A percentile compares a stretch with the other conserved stretches of the same genome.
phyloP scores from a whole-genome alignment of 164 flowering plant species.

The Vitis rotundifolia region DNA sequence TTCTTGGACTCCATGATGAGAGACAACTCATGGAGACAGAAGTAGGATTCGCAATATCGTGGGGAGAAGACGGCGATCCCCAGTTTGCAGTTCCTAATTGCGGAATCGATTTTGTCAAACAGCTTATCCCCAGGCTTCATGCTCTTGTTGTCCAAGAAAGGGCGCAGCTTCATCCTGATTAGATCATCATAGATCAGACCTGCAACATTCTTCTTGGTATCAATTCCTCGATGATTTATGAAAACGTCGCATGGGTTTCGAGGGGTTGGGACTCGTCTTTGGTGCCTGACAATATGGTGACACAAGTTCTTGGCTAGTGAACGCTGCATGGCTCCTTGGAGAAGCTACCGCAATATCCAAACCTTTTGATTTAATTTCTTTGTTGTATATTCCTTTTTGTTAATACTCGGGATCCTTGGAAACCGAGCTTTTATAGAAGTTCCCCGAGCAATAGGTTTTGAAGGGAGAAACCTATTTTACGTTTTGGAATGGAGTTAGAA shows the following conservation, averaged over 20 bases:
- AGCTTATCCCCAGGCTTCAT: conserved; percentile 72
- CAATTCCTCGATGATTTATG: conserved; percentile 60
- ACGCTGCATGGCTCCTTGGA: conserved; percentile 35
- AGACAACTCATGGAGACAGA: conserved; percentile 66
- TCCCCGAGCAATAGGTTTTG: too few relatives aligned
- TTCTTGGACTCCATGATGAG: conserved; percentile 53
- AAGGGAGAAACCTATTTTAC: too few relatives aligned
- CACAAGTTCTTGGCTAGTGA: conserved; percentile 14
- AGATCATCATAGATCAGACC: conserved; percentile 52
- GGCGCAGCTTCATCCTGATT: conserved; percentile 17
- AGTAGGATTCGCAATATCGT: conserved; percentile 59
- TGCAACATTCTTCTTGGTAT: conserved; percentile 51
- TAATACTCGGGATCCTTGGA: too few relatives aligned
- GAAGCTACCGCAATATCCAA: background rate
- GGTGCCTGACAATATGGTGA: conserved; percentile 12
- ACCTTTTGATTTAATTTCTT: too few relatives aligned
- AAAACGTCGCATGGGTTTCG: conserved; percentile 50
- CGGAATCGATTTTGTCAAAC: conserved; percentile 45
- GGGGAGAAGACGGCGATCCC: conserved; percentile 71
- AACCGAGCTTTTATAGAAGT: too few relatives aligned
- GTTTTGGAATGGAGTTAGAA: background rate
- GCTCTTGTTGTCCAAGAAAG: conserved; percentile 60
- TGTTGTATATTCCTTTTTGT: too few relatives aligned
- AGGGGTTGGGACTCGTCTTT: background rate
- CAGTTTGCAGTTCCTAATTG: conserved; percentile 36